These are phyloP conservation scores for Deinandra increscens DNA, from an alignment of 129 eudicot genomes.

Conservation along the genomic window DNA sequence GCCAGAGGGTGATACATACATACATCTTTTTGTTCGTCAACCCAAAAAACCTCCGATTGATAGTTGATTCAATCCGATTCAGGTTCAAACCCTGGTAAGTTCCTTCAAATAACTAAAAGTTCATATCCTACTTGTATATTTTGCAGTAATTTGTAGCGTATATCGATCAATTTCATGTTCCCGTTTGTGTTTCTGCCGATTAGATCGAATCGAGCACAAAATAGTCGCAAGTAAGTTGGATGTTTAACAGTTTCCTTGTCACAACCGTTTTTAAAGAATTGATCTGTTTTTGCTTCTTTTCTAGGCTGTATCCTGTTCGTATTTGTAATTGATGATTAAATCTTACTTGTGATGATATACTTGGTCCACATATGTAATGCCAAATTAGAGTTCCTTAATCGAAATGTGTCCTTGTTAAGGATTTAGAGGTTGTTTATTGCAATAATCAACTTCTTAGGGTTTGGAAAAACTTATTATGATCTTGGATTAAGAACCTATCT, in stretches of 20 bases:
- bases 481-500: too few species aligned
- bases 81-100: constrained; percentile 23
- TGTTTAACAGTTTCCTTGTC: background rate
- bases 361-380: background rate
- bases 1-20: constrained; percentile 14
- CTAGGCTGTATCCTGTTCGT: background rate
- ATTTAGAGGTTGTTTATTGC: background rate
- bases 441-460: background rate
- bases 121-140: constrained; percentile 8
- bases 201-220: constrained; percentile 12
- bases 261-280: constrained; percentile 1
- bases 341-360: background rate
- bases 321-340: background rate
- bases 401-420: constrained; percentile 6
- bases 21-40: too few species aligned
- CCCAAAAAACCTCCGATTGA: constrained; percentile 2
- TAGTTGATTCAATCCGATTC: constrained; percentile 3
- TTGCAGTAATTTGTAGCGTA: background rate
- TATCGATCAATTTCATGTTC: background rate
- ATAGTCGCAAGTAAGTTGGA: background rate
- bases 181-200: background rate
- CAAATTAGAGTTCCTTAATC: background rate
- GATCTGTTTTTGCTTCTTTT: constrained; percentile 7
- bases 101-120: background rate
- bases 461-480: background rate